phyloP scores from a whole-genome alignment of 2,329 filamentous ascomycete species.

The Pezicula radicicola region DNA sequence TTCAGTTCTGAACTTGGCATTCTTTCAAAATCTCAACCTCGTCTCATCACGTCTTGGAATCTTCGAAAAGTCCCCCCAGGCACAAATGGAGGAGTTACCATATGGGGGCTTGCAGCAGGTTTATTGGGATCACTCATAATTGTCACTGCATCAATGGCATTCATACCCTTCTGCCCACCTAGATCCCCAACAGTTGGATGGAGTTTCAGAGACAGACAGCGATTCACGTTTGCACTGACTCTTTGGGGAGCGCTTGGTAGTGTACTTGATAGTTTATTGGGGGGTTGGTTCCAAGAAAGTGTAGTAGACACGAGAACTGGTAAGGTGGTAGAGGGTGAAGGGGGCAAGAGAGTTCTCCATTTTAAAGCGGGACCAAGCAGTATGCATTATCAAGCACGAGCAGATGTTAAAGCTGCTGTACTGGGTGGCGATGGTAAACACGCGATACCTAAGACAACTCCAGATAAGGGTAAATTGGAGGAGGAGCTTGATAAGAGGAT shows the following conservation, averaged over 20 bases:
- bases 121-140: conserved; percentile 69
- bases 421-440: conserved; percentile 41
- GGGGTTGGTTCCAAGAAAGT: conserved; percentile 79
- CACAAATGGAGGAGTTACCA: conserved; percentile 89
- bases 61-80: conserved; percentile 80
- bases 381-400: conserved; percentile 29
- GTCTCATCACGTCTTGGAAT: conserved; percentile 78
- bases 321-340: conserved; percentile 85
- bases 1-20: conserved; percentile 96
- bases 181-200: conserved; percentile 36
- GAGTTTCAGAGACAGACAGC: conserved; percentile 48
- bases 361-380: conserved; percentile 26
- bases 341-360: conserved; percentile 59
- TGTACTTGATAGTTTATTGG: conserved; percentile 82
- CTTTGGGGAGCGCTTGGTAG: conserved; percentile 76
- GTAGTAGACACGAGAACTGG: conserved; percentile 81
- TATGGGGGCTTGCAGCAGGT: conserved; percentile 70
- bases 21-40: conserved; percentile 69
- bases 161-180: conserved; percentile 64
- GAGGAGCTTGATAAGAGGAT: conserved; percentile 33
- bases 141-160: conserved; percentile 58
- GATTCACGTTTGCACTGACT: conserved; percentile 54
- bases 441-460: conserved; percentile 36
- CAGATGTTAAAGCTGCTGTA: conserved; percentile 38
- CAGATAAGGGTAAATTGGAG: conserved; percentile 34